A percentile compares a stretch with the other conserved stretches of the same genome.
phyloP scores from a whole-genome alignment of 1,284 basidiomycete genomes.

The Rhizoctonia solani region DNA sequence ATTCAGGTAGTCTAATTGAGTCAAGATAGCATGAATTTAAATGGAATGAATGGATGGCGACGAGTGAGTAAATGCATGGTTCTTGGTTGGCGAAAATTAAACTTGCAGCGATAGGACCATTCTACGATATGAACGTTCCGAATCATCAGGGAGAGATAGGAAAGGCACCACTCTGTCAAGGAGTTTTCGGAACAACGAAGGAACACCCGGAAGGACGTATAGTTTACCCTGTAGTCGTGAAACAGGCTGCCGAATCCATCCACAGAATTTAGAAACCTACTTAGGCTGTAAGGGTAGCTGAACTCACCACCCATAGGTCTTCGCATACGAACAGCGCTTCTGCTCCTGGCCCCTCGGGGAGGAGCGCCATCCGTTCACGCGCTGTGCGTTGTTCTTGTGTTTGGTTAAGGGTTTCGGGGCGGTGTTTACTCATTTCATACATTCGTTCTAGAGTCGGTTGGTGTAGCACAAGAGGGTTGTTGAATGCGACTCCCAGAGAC shows the following conservation, averaged over 20 bases:
- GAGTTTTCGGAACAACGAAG: conserved; percentile 80
- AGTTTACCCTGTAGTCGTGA: conserved; percentile 81
- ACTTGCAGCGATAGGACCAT: conserved; percentile 78
- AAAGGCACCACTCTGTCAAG: conserved; percentile 71
- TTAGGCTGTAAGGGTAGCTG: no score
- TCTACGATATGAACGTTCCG: conserved; percentile 70
- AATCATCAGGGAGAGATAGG: conserved; percentile 72
- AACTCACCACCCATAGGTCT: conserved; percentile 83
- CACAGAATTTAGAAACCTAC: not conserved
- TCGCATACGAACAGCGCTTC: conserved; percentile 70
- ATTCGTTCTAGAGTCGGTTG: conserved; percentile 81
- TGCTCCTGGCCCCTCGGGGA: conserved; percentile 58
- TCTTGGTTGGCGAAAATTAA: not conserved
- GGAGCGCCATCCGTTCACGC: conserved; percentile 80
- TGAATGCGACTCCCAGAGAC: conserved; percentile 84
- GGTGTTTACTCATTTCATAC: conserved; percentile 63
- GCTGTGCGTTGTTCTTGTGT: conserved; percentile 73
- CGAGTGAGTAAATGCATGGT: not conserved
- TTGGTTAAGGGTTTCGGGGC: conserved; percentile 60
- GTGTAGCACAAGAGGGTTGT: conserved; percentile 74
- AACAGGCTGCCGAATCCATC: conserved; percentile 62
- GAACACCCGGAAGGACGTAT: conserved; percentile 91
- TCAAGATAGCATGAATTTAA: conserved; percentile 1
- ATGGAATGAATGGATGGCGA: not conserved
- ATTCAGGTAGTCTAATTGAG: conserved; percentile 71